Evolutionary conservation across 1,284 basidiomycete genomes (phyloP).

Genomic region (Singerocomus rubriflavus): DNA sequence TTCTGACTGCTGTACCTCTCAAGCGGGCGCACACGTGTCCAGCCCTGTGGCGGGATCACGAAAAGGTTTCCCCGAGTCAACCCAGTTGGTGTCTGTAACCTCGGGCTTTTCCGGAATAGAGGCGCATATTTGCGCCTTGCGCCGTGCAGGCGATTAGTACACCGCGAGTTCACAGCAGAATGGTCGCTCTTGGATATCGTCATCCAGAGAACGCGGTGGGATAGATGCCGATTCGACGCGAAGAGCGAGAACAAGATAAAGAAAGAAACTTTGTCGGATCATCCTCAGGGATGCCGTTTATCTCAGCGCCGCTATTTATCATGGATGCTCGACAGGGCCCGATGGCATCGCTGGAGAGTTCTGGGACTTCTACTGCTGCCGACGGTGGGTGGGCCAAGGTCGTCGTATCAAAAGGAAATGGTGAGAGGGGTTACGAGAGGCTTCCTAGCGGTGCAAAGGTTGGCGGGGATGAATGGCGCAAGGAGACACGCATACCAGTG

Average conservation of each 20-base stretch:
- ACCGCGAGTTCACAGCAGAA: background rate
- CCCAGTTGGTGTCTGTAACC: too few relatives aligned
- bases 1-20: too few relatives aligned
- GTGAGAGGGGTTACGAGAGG: too few relatives aligned
- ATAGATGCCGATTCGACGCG: too few relatives aligned
- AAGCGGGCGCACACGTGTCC: too few relatives aligned
- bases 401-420: too few relatives aligned
- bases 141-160: background rate
- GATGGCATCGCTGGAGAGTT: background rate
- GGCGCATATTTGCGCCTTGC: background rate
- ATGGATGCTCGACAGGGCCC: slow-evolving; percentile 1
- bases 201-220: background rate
- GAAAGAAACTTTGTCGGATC: background rate
- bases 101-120: background rate
- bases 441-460: too few relatives aligned
- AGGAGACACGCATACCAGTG: too few relatives aligned
- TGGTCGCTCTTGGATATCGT: background rate
- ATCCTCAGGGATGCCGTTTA: slow-evolving; percentile 3
- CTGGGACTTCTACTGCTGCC: background rate
- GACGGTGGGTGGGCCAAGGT: too few relatives aligned
- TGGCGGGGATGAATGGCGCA: too few relatives aligned
- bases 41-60: background rate
- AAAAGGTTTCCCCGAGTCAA: background rate
- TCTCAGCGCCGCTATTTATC: slow-evolving; percentile 4
- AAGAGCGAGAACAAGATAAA: too few relatives aligned